Percentiles rank a stretch among this genome's conserved stretches.
Conservation (phyloP, 2,329 filamentous ascomycete species). For the Purpureocillium lavendulum region DNA sequence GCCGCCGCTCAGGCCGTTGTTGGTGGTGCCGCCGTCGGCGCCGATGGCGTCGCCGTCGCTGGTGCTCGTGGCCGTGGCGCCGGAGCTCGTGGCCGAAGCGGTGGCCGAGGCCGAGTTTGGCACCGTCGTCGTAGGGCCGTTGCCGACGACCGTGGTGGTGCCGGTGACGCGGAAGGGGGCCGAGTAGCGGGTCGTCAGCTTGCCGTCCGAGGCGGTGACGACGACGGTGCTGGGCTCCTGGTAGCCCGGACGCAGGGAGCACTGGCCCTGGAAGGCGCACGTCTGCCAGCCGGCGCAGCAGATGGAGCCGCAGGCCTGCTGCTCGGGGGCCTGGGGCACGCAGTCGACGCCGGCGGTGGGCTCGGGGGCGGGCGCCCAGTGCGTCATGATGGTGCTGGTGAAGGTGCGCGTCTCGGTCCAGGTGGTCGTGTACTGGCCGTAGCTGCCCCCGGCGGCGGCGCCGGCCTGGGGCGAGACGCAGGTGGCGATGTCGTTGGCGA, state of each 20-base stretch:
- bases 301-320: slow-evolving; percentile 57
- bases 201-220: slow-evolving; percentile 32
- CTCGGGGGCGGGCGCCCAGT: slow-evolving; percentile 34
- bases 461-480: too few species aligned
- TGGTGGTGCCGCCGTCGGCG: slow-evolving; percentile 25
- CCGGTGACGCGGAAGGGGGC: slow-evolving; percentile 44
- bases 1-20: slow-evolving; percentile 52
- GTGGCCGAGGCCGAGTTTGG: slow-evolving; percentile 35
- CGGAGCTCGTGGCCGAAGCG: slow-evolving; percentile 40
- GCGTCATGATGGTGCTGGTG: slow-evolving; percentile 50
- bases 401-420: slow-evolving; percentile 53
- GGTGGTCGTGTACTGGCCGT: slow-evolving; percentile 42
- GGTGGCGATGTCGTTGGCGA: slow-evolving; percentile 36
- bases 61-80: slow-evolving; percentile 34
- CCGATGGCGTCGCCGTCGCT: slow-evolving; percentile 36
- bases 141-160: slow-evolving; percentile 45
- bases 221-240: slow-evolving; percentile 31
- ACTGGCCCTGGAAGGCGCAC: slow-evolving; percentile 53
- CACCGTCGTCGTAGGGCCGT: slow-evolving; percentile 33
- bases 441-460: slow-evolving; percentile 22
- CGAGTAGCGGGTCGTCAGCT: slow-evolving; percentile 47
- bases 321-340: slow-evolving; percentile 38
- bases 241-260: slow-evolving; percentile 43
- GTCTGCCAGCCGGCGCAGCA: slow-evolving; percentile 66
- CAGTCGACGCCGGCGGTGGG: slow-evolving; percentile 39